Base-by-base conservation (phyloP, 768 basidiomycete species). In the Agaricus bisporus region DNA sequence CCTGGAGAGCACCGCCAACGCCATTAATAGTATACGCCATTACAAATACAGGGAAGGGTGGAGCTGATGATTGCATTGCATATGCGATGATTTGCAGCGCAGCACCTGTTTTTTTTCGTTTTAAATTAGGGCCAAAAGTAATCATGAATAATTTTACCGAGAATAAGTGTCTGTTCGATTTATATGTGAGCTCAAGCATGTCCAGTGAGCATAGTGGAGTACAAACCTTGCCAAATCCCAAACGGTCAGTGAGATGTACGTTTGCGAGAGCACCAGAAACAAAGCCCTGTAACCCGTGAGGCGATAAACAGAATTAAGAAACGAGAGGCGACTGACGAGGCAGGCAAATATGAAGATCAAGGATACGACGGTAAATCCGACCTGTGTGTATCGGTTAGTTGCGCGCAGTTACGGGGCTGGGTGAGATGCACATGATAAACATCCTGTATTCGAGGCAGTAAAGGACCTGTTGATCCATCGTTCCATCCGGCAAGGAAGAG, bases 401-500 rank as follows among this genome's bases (percentile, higher is more conserved):
- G 41, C n/a, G 25, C 20, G 8, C 22, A 9, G 36, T 26, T 11
- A 35, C 28, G 28, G 6, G 15, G 9, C 9, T 8, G 6, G 9
- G 28, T 36, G 18, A 39, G 26, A 48, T 62, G 77, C 78, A 59
- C 77, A 68, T 47, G 57, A 58, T 70, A 89, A 70, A 60, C 75
- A 5, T 66, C 64, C 63, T 87, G 88, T 45, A 92, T 83, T 10
- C 81, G 74, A 1, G 87, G 89, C 5, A 92, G 66, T 17, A 93
- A 66, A 1, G 90, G 88, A 1, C 90, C 90, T 10, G 80, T 79
- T 0, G 82, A 77, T 11, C 82, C 84, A 64, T 90, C 89, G 60
- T 85, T 88, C 88, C 88, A 91, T 12, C 90, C 90, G 12, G 75
- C 75, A 2, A 88, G 66, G 55, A 84, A 83, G 44, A 85, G 48